These are phyloP conservation scores for Moelleriella libera DNA, from an alignment of 2,329 filamentous ascomycete species.

Conservation along the genomic window DNA sequence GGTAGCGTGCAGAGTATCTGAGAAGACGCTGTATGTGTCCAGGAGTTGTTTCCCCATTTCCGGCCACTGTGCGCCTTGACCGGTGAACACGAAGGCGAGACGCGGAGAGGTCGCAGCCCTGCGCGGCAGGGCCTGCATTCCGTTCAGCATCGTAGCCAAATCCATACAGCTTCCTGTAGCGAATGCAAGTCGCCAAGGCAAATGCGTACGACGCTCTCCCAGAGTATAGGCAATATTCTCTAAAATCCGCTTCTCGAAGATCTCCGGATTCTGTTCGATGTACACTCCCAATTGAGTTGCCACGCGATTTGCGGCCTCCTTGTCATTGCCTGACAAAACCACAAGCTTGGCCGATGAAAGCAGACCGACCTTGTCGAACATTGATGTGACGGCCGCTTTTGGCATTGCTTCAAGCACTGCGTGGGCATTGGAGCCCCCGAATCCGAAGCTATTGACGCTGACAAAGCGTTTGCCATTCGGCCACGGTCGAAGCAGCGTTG, in stretches of 20 bases:
- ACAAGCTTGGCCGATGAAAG: constrained; percentile 20
- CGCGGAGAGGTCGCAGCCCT: constrained; percentile 8
- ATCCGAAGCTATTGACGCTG: constrained; percentile 35
- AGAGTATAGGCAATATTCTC: constrained; percentile 33
- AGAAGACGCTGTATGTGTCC: constrained; percentile 19
- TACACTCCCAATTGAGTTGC: constrained; percentile 20
- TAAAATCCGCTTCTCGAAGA: constrained; percentile 27
- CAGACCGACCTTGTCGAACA: neutral
- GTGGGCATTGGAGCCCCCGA: constrained; percentile 30
- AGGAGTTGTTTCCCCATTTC: constrained; percentile 23
- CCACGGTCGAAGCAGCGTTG: constrained; percentile 30
- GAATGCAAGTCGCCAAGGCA: constrained; percentile 28
- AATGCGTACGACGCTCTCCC: constrained; percentile 26
- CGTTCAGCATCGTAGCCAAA: constrained; percentile 27
- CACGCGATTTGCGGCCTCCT: constrained; percentile 15
- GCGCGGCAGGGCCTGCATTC: constrained; percentile 7
- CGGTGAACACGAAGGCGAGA: constrained; percentile 22
- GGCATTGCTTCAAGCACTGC: constrained; percentile 18
- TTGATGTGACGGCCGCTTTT: neutral
- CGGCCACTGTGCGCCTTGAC: constrained; percentile 24
- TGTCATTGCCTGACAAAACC: constrained; percentile 23
- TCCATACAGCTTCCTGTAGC: constrained; percentile 27
- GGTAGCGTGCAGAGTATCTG: constrained; percentile 14
- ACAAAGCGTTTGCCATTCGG: constrained; percentile 32
- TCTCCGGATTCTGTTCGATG: constrained; percentile 25